Evolutionary conservation across 2,329 filamentous ascomycete genomes (phyloP), one percentile per base, ranked within the genome.

Genomic region (Tolypocladium guangdongense): DNA sequence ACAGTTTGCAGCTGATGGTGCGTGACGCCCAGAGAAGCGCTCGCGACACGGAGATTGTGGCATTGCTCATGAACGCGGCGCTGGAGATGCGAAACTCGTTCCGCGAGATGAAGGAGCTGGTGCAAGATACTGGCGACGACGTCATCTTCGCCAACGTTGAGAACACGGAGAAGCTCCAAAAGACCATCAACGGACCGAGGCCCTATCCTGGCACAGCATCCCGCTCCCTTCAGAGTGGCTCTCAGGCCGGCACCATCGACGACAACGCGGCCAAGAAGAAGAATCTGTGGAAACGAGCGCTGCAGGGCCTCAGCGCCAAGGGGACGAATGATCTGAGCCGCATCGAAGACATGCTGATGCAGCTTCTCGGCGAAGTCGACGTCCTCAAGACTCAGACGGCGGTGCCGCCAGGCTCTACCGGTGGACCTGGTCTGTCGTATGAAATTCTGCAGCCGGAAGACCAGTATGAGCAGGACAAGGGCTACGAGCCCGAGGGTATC

Each of bases 81-180:
- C 86, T 93, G 14, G 93, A 99, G 71, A 97, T 97, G 91, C 89
- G 92, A 58, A 95, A 88, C 61, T 95, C 90, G 0, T 95, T 97
- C 65, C 89, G 95, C 59, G 91, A 96, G 62, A 88, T 99, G 78
- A 96, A 93, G 75, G 87, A 86, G 58, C 86, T 95, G 64, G 87
- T 99, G 56, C 86, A 87, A 50, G 87, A 95, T 59, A 92, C 95
- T 56, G 67, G 69, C 6, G 92, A 96, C 64, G 88, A 89, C 55
- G 81, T 90, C 63, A 87, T 97, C 63, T 89, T 96, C 69, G 85
- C 87, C 39, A 85, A 88, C 57, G 87, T 88, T n/a, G 87, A 88
- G 62, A 89, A 92, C 64, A 92, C 92, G 12, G 90, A 96, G 58
- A 84, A 87, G 65, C 89, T 90, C 0, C 82, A 95, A 62, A 89